A percentile compares a stretch with the other conserved stretches of the same genome.
These are phyloP conservation scores for Suhomyces terraborum DNA, from an alignment of 1,139 yeast species.

Conservation along the genomic window DNA sequence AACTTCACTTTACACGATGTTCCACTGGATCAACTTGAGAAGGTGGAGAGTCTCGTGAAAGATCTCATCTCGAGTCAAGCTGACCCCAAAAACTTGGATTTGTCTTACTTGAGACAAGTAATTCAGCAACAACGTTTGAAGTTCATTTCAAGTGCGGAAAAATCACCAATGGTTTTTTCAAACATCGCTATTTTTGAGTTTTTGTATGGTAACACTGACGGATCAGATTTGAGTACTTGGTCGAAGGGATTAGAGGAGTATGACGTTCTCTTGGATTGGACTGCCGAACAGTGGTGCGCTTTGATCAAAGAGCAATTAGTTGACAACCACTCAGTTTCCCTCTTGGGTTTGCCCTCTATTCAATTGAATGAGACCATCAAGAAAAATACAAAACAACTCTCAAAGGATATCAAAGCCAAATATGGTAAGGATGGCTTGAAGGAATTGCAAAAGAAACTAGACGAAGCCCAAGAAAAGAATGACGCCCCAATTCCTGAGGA, in stretches of 20 bases:
- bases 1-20: constrained; percentile 70
- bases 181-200: constrained; percentile 76
- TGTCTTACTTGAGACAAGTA: constrained; percentile 64
- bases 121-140: constrained; percentile 66
- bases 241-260: constrained; percentile 59
- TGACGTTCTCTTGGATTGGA: constrained; percentile 63
- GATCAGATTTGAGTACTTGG: constrained; percentile 58
- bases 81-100: constrained; percentile 54
- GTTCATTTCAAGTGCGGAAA: constrained; percentile 66
- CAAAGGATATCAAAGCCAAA: constrained; percentile 49
- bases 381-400: constrained; percentile 49
- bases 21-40: constrained; percentile 63
- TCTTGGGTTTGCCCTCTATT: constrained; percentile 76
- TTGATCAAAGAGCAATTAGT: constrained; percentile 57
- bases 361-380: constrained; percentile 56
- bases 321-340: constrained; percentile 68
- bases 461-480: constrained; percentile 66
- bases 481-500: constrained; percentile 74
- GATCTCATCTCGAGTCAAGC: constrained; percentile 54
- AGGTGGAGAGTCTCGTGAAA: constrained; percentile 54
- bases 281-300: constrained; percentile 64
- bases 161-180: constrained; percentile 60
- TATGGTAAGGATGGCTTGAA: constrained; percentile 66
- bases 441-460: constrained; percentile 50
- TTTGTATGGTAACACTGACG: constrained; percentile 70